Percentiles rank a stretch among this genome's conserved stretches.
Conservation (phyloP, 2,329 filamentous ascomycete species). For the Thelonectria rubi region DNA sequence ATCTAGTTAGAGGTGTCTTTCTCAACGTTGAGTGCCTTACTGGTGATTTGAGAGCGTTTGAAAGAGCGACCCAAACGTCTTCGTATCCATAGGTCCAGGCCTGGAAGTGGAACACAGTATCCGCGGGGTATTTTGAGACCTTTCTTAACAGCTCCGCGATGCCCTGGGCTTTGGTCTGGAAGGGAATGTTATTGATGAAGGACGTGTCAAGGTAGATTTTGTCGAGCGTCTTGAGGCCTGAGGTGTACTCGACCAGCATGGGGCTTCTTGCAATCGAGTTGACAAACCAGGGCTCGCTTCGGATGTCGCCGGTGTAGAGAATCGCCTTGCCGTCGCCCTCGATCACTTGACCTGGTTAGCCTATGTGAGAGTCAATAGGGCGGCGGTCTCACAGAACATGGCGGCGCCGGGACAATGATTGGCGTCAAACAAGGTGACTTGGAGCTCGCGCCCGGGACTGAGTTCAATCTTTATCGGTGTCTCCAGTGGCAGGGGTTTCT, state of each 20-base stretch:
- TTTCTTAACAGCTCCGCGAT: constrained; percentile 77
- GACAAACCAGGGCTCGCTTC: constrained; percentile 88
- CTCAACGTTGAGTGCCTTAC: constrained; percentile 49
- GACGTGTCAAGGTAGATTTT: constrained; percentile 92
- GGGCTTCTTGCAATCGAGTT: constrained; percentile 77
- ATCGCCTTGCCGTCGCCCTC: constrained; percentile 77
- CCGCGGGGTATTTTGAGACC: constrained; percentile 71
- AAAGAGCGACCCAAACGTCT: constrained; percentile 86
- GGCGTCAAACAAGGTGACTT: constrained; percentile 86
- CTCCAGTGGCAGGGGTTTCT: constrained; percentile 84
- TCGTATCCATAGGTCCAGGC: constrained; percentile 93
- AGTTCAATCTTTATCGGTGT: constrained; percentile 82
- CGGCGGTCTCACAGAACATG: constrained; percentile 74
- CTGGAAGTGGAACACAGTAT: constrained; percentile 84
- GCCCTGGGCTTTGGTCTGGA: constrained; percentile 76
- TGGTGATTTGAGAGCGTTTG: constrained; percentile 71
- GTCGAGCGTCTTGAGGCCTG: constrained; percentile 73
- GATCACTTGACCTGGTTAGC: constrained; percentile 62
- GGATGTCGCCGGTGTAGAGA: constrained; percentile 88
- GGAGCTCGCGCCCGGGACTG: constrained; percentile 71
- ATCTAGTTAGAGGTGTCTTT: constrained; percentile 18
- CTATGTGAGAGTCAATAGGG: fast-evolving
- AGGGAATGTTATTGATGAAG: constrained; percentile 60
- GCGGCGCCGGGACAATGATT: constrained; percentile 92
- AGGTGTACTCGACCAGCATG: constrained; percentile 76